These are phyloP conservation scores for Hanseniaspora hatyaiensis DNA, from an alignment of 805 yeast species.

Conservation along the genomic window DNA sequence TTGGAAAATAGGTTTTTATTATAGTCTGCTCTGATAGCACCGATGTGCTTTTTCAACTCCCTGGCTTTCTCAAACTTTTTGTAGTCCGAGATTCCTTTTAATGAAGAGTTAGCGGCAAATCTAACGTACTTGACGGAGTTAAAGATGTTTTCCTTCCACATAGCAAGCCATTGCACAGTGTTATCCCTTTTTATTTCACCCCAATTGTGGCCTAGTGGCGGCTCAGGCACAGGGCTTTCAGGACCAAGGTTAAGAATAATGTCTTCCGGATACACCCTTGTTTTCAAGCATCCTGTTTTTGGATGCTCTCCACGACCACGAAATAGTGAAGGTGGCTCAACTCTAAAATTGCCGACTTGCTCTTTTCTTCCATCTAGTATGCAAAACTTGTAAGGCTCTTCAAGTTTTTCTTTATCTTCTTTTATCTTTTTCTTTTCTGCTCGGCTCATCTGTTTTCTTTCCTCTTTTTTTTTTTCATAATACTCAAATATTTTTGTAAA, in stretches of 20 bases:
- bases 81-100: slow-evolving; percentile 82
- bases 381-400: slow-evolving; percentile 75
- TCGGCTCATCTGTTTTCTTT: slow-evolving; percentile 53
- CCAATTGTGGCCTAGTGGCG: slow-evolving; percentile 86
- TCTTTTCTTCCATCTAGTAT: slow-evolving; percentile 76
- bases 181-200: slow-evolving; percentile 80
- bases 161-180: slow-evolving; percentile 89
- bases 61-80: slow-evolving; percentile 92
- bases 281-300: slow-evolving; percentile 80
- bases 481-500: slow-evolving; percentile 61
- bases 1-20: slow-evolving; percentile 54
- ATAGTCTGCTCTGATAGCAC: slow-evolving; percentile 63
- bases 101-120: slow-evolving; percentile 78
- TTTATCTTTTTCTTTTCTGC: slow-evolving; percentile 69
- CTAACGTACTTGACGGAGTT: slow-evolving; percentile 77
- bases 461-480: slow-evolving; percentile 58
- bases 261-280: slow-evolving; percentile 80
- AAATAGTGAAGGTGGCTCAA: slow-evolving; percentile 93
- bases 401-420: slow-evolving; percentile 59
- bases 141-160: slow-evolving; percentile 90
- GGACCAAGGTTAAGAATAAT: slow-evolving; percentile 71
- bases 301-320: slow-evolving; percentile 97
- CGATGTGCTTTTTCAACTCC: slow-evolving; percentile 63
- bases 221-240: slow-evolving; percentile 59
- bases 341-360: slow-evolving; percentile 83